phyloP scores from a whole-genome alignment of 1,284 basidiomycete genomes.

The Pseudozyma thailandica region DNA sequence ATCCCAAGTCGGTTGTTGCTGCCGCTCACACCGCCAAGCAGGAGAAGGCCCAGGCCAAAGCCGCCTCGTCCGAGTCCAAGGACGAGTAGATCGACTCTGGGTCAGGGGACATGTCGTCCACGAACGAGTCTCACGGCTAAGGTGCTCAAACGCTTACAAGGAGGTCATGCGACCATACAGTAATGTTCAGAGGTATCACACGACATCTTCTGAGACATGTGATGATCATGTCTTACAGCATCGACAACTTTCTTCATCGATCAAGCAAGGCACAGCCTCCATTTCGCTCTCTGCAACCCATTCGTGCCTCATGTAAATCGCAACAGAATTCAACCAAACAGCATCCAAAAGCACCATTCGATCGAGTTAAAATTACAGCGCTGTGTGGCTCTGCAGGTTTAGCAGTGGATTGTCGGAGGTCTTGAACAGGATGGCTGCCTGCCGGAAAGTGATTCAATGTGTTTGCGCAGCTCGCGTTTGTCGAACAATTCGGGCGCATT shows the following conservation, averaged over 20 bases:
- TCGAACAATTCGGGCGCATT: conserved; percentile 19
- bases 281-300: background rate
- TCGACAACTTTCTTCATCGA: too few species aligned
- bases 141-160: background rate
- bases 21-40: conserved; percentile 39
- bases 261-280: too few species aligned
- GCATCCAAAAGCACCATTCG: conserved; percentile 5
- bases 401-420: background rate
- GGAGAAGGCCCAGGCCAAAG: conserved; percentile 35
- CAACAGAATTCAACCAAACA: conserved; percentile 9
- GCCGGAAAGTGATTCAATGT: conserved; percentile 6
- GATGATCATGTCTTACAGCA: too few species aligned
- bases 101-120: background rate
- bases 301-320: conserved; percentile 1
- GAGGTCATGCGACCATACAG: too few species aligned
- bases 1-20: conserved; percentile 44
- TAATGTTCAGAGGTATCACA: too few species aligned
- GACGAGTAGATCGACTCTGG: conserved; percentile 13
- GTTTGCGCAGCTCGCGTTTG: conserved; percentile 16
- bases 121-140: background rate
- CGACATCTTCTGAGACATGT: too few species aligned
- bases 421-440: background rate
- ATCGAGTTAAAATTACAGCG: too few species aligned
- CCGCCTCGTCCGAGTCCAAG: conserved; percentile 1
- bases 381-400: too few species aligned